phyloP scores from a whole-genome alignment of 768 basidiomycete species.

The Podaxis pistillaris region DNA sequence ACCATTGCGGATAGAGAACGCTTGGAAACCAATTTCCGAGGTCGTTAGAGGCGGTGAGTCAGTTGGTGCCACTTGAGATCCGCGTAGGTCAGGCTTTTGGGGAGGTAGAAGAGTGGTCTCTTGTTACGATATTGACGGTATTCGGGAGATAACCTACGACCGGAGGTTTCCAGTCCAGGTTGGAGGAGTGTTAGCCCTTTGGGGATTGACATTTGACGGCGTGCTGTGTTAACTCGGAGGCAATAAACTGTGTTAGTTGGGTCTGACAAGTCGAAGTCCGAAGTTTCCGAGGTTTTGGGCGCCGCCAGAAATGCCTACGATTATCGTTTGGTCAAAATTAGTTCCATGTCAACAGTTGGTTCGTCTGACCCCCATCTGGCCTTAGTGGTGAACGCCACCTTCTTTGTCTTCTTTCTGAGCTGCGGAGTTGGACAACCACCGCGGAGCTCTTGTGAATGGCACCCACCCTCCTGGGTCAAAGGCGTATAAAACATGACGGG shows the following conservation, averaged over 20 bases:
- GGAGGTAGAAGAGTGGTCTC: not conserved
- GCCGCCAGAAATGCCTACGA: not conserved
- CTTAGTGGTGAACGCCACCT: not conserved
- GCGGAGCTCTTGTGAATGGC: not conserved
- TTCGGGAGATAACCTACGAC: not conserved
- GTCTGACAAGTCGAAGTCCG: not conserved
- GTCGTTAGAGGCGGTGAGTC: not conserved
- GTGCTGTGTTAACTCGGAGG: not conserved
- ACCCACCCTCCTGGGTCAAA: not conserved
- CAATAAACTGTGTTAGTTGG: not conserved
- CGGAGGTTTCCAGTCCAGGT: not conserved
- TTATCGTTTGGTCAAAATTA: not conserved
- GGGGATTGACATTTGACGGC: not conserved
- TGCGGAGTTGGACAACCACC: not conserved
- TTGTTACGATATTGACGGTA: not conserved
- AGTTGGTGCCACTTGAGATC: not conserved
- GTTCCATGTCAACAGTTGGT: not conserved
- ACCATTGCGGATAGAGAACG: not conserved
- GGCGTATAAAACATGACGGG: not conserved
- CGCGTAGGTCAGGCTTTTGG: not conserved
- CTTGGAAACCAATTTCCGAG: conserved; percentile 9
- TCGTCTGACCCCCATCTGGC: not conserved
- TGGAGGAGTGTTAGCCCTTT: not conserved
- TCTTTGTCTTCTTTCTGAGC: not conserved
- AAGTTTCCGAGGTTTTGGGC: not conserved